Conservation (phyloP, 192 early-diverging fungal genomes). For the Geranomyces variabilis region DNA sequence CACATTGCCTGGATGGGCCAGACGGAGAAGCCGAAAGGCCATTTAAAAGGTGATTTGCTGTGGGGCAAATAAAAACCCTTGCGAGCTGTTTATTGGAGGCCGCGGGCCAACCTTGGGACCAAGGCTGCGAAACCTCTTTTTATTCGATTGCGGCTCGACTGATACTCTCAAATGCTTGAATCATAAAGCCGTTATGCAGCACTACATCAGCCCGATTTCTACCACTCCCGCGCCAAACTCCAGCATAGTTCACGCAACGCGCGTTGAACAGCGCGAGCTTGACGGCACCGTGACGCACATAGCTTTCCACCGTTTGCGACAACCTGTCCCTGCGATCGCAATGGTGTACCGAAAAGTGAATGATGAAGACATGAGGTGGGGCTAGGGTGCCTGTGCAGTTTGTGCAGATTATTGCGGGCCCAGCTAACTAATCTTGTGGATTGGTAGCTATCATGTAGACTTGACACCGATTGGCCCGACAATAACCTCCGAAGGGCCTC, state of each 20-base stretch:
- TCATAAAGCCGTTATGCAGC: not conserved
- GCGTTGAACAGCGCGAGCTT: not conserved
- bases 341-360: conserved; percentile 8
- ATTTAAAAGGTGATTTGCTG: not conserved
- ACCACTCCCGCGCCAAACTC: not conserved
- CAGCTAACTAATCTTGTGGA: not conserved
- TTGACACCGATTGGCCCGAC: conserved; percentile 1
- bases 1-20: conserved; percentile 14
- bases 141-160: too few species aligned
- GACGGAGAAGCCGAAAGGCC: not conserved
- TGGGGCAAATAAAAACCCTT: too few species aligned
- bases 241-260: not conserved
- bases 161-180: too few species aligned
- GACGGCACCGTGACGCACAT: conserved; percentile 12
- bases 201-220: conserved; percentile 2
- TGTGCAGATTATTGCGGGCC: too few species aligned
- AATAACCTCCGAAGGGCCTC: not conserved
- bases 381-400: not conserved
- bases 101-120: not conserved
- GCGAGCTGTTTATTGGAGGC: not conserved
- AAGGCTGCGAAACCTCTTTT: too few species aligned
- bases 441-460: conserved; percentile 6
- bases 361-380: conserved; percentile 22
- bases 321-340: not conserved
- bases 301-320: conserved; percentile 14